Percentiles rank a stretch among this genome's conserved stretches.
Conservation (phyloP, 2,329 filamentous ascomycete genomes). For the Parascedosporium putredinis region DNA sequence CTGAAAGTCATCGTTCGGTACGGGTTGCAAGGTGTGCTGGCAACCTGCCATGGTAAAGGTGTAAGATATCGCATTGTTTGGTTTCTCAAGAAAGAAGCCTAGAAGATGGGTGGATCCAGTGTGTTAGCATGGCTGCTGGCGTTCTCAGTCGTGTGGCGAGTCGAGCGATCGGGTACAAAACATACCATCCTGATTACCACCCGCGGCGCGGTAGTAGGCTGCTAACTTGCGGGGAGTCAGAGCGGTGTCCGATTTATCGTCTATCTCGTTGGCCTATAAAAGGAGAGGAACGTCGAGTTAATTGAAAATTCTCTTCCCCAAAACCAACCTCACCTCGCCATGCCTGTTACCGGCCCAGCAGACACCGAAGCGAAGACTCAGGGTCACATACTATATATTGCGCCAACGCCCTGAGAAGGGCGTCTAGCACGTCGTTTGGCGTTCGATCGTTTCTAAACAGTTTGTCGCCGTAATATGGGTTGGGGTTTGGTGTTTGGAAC, state of each 20-base stretch:
- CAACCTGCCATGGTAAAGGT: constrained; percentile 90
- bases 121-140: too few relatives aligned
- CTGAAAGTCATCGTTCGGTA: constrained; percentile 55
- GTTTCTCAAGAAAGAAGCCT: constrained; percentile 70
- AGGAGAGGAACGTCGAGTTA: neutral
- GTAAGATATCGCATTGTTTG: constrained; percentile 67
- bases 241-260: constrained; percentile 40
- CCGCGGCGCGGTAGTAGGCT: constrained; percentile 65
- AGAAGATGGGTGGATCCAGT: constrained; percentile 5
- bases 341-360: neutral
- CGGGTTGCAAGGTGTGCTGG: constrained; percentile 74
- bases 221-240: constrained; percentile 61
- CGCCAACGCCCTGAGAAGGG: constrained; percentile 5
- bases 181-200: constrained; percentile 67
- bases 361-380: neutral
- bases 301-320: neutral
- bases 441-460: constrained; percentile 3
- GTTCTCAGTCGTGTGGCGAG: too few relatives aligned
- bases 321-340: neutral
- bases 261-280: constrained; percentile 44
- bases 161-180: too few relatives aligned
- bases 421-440: constrained; percentile 2
- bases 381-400: constrained; percentile 4
- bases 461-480: constrained; percentile 5
- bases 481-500: constrained; percentile 3